phyloP scores from a whole-genome alignment of 2,329 filamentous ascomycete genomes.

The Zopfia rhizophila region DNA sequence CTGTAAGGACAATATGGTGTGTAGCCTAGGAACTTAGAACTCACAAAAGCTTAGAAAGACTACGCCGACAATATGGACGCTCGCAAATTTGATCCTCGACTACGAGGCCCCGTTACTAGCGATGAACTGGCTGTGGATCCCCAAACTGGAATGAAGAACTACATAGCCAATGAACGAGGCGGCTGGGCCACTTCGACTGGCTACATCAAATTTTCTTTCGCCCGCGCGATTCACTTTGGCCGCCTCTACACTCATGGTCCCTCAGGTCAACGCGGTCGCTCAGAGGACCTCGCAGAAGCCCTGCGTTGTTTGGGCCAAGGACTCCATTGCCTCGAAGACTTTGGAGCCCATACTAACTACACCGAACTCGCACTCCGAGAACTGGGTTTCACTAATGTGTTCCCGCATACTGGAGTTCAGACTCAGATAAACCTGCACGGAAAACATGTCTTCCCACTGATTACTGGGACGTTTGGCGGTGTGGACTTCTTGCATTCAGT shows the following conservation, averaged over 20 bases:
- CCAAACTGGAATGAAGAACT: constrained; percentile 91
- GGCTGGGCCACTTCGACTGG: constrained; percentile 90
- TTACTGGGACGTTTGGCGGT: constrained; percentile 66
- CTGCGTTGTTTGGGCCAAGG: constrained; percentile 63
- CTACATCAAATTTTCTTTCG: constrained; percentile 70
- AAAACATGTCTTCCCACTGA: constrained; percentile 61
- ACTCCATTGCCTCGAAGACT: constrained; percentile 65
- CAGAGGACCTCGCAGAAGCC: constrained; percentile 61
- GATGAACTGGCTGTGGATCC: constrained; percentile 59
- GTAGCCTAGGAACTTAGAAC: not conserved
- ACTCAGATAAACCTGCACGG: constrained; percentile 58
- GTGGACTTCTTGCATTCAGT: constrained; percentile 63
- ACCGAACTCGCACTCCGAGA: constrained; percentile 64
- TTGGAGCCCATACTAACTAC: constrained; percentile 66
- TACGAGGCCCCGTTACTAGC: constrained; percentile 77
- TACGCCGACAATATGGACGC: constrained; percentile 79
- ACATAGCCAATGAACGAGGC: constrained; percentile 90
- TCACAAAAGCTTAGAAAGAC: constrained; percentile 37
- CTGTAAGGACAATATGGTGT: constrained; percentile 14
- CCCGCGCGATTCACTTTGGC: constrained; percentile 60
- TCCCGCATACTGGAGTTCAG: constrained; percentile 61
- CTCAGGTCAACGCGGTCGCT: constrained; percentile 51
- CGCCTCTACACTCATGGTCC: constrained; percentile 58
- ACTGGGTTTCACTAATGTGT: constrained; percentile 62
- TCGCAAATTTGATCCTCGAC: constrained; percentile 79